A percentile compares a stretch with the other conserved stretches of the same genome.
Conservation (phyloP, 305 asterid species). For the Coffea humblotiana region DNA sequence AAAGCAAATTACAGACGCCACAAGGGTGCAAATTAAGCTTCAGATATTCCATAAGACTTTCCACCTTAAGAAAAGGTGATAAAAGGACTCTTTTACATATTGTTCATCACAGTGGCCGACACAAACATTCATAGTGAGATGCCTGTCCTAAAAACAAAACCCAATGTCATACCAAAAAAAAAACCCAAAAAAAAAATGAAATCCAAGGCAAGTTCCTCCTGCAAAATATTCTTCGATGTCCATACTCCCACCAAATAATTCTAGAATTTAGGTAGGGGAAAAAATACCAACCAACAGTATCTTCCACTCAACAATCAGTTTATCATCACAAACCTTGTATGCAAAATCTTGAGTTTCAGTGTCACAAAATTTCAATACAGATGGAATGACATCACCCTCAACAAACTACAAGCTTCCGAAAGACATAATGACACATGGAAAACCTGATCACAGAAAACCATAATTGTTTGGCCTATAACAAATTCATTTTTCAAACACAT, state of each 20-base stretch:
- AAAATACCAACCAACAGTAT: background rate
- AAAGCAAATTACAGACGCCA: background rate
- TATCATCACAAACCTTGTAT: background rate
- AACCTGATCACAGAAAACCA: background rate
- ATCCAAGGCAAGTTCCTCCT: background rate
- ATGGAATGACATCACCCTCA: background rate
- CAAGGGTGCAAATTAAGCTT: background rate
- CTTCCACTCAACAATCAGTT: background rate
- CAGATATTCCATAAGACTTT: background rate
- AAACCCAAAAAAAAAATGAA: background rate
- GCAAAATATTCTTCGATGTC: background rate
- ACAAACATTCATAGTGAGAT: background rate
- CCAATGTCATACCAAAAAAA: background rate
- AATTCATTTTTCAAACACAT: background rate
- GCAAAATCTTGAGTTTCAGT: background rate
- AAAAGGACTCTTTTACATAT: background rate
- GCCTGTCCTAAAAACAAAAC: constrained; percentile 1
- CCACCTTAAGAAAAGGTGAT: constrained; percentile 1
- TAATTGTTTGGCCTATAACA: background rate
- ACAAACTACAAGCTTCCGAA: background rate
- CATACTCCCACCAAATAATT: background rate
- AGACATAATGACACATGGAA: background rate
- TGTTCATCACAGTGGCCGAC: constrained; percentile 1
- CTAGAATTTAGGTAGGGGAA: background rate
- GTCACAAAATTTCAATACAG: background rate